Base-by-base conservation (phyloP, 345 rosid genomes). In the Reutealis trisperma region DNA sequence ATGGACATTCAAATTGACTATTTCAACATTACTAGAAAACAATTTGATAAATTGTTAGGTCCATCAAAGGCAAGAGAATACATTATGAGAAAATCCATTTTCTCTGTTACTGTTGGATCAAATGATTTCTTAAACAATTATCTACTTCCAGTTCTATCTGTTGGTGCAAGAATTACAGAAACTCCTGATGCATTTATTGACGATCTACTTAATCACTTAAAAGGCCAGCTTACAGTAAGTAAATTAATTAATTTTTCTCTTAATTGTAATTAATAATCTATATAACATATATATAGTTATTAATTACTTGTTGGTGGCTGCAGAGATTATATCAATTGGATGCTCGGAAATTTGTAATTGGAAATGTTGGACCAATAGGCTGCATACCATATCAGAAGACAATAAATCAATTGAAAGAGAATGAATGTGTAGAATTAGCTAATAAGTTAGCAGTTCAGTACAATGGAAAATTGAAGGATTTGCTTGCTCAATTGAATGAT, bases 351-450 rank as follows among this genome's bases (percentile, higher is more conserved):
- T 94, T 94, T 76, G 94, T 94, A 78, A 76, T 93, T 7, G 98
- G 92, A 8, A 95, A 95, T 44, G 98, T 93, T 0, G 99, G 93
- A n/a, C 98, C 99, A 0, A 88, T 94, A 10, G 98, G 98, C 1
- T 95, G 99, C 84, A 93, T 95, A 64, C 99, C 99, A 0, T 93
- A 94, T 77, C 98, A 95, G 74, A 91, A 85, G 79, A 91, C 96
- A 0, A 83, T 91, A 41, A 90, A 89, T 71, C 98, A 85, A 67
- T 47, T 93, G 65, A 82, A 77, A 0, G 87, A 88, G 32, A 88
- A 84, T 8, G 86, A 93, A 76, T 95, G 97, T 24, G 97, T 95
- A 63, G 97, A 83, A 14, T 85, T 93, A 78, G 81, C 99, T 18
- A 91, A 95, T 76, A 81, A 89, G 78, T 74, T 95, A 9, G 97